phyloP scores from a whole-genome alignment of 2,329 filamentous ascomycete species.

The Colletotrichum noveboracense region DNA sequence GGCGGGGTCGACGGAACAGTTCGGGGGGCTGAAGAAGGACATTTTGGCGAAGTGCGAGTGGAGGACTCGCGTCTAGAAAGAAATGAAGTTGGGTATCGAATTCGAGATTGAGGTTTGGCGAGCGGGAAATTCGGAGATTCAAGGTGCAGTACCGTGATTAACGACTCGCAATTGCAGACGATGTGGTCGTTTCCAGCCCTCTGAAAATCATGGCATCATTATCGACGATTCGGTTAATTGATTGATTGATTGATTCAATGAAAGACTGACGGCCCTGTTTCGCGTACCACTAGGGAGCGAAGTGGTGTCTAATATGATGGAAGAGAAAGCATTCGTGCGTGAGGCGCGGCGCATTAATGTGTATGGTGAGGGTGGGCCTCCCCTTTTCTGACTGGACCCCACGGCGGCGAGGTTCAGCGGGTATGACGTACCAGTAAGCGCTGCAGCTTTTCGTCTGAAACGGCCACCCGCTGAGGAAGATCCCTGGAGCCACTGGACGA shows the following conservation, averaged over 20 bases:
- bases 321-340: background rate
- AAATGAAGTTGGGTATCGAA: background rate
- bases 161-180: background rate
- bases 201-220: background rate
- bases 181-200: background rate
- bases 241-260: background rate
- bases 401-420: background rate
- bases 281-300: background rate
- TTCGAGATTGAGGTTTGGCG: background rate
- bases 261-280: background rate
- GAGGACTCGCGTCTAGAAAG: background rate
- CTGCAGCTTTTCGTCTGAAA: constrained; percentile 18
- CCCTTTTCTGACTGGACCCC: background rate
- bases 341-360: background rate
- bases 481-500: background rate
- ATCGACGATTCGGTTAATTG: background rate
- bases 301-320: background rate
- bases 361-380: background rate
- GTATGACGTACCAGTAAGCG: constrained; percentile 19
- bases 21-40: background rate
- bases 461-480: constrained; percentile 11
- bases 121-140: background rate
- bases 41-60: background rate
- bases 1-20: constrained; percentile 1
- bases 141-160: background rate